These are phyloP conservation scores for Knufia fluminis DNA, from an alignment of 2,329 filamentous ascomycete species.

Conservation along the genomic window DNA sequence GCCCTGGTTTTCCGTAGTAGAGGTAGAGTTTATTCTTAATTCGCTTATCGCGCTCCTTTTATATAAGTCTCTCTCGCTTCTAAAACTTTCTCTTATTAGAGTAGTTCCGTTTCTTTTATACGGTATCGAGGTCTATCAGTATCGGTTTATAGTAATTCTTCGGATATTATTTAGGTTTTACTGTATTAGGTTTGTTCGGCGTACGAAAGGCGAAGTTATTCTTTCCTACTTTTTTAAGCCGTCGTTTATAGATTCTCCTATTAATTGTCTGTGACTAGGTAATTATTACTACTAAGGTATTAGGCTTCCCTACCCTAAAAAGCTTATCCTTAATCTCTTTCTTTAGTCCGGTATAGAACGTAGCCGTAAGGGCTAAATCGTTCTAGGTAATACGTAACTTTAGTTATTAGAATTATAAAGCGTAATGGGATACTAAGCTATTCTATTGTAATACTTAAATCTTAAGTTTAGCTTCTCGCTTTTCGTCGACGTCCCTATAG, in stretches of 20 bases:
- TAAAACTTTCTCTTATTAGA: not conserved
- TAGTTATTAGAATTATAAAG: not conserved
- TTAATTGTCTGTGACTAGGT: not conserved
- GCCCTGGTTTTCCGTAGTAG: not conserved
- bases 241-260: not conserved
- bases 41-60: not conserved
- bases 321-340: not conserved
- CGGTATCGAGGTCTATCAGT: slow-evolving; percentile 2
- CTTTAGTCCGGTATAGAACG: not conserved
- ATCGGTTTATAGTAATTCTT: not conserved
- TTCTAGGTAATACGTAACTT: not conserved
- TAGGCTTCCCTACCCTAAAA: not conserved
- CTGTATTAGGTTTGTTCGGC: not conserved
- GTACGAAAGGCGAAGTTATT: not conserved
- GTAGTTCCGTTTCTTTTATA: not conserved
- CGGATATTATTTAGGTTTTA: not conserved
- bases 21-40: not conserved
- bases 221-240: not conserved
- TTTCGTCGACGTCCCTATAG: not conserved
- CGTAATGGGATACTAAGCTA: not conserved
- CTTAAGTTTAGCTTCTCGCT: not conserved
- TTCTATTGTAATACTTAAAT: not conserved
- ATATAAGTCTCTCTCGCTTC: not conserved
- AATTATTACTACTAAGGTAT: not conserved
- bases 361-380: not conserved